Evolutionary conservation across 768 basidiomycete genomes (phyloP).

Genomic region (Tulasnella sp.): DNA sequence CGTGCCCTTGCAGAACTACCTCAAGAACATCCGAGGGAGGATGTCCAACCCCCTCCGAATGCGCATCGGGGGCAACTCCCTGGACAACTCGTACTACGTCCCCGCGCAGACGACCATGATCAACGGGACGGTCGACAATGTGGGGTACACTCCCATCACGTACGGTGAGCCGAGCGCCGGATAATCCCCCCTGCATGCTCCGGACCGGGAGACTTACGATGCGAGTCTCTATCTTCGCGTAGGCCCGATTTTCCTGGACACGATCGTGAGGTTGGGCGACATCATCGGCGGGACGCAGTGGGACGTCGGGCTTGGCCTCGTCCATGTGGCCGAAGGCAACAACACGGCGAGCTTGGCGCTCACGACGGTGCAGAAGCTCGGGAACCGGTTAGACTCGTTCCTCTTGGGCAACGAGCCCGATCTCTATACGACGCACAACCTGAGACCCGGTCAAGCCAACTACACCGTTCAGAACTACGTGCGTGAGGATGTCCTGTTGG

Average conservation of each 20-base stretch:
- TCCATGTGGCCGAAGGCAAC: not conserved
- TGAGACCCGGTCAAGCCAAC: slow-evolving; percentile 5
- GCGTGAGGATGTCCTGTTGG: too few relatives aligned
- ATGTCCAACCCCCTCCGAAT: slow-evolving; percentile 13
- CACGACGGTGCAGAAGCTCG: not conserved
- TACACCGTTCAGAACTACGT: slow-evolving; percentile 16
- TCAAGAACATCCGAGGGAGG: slow-evolving; percentile 10
- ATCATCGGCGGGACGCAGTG: slow-evolving; percentile 3
- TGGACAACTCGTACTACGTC: slow-evolving; percentile 14
- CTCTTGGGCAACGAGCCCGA: slow-evolving; percentile 17
- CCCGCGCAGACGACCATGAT: slow-evolving; percentile 11
- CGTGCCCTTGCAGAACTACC: slow-evolving; percentile 11
- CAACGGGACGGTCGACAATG: slow-evolving; percentile 8
- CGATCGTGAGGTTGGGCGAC: not conserved
- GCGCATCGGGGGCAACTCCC: slow-evolving; percentile 15
- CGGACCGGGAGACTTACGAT: not conserved
- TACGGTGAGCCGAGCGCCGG: slow-evolving; percentile 10
- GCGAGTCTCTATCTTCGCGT: too few relatives aligned
- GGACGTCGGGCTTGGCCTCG: slow-evolving; percentile 12
- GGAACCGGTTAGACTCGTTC: slow-evolving; percentile 8
- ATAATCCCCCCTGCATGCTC: not conserved
- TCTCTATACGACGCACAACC: slow-evolving; percentile 3
- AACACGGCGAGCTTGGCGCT: slow-evolving; percentile 11
- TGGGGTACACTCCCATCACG: slow-evolving; percentile 12
- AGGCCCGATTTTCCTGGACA: slow-evolving; percentile 5